phyloP scores from a whole-genome alignment of 1,284 basidiomycete genomes.

The Tetrapyrgos nigripes region DNA sequence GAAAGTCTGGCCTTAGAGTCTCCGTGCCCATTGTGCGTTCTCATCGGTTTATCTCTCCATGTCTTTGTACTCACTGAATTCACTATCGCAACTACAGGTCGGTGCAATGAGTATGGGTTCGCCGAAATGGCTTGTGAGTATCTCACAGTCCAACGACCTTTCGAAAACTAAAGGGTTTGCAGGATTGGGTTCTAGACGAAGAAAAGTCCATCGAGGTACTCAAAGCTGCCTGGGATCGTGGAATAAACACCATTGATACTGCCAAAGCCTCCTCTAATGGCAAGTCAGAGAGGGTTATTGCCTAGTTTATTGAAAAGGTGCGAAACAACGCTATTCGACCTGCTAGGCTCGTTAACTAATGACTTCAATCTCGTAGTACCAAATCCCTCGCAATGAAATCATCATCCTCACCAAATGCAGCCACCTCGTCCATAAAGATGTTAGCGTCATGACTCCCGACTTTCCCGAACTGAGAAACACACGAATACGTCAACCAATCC shows the following conservation, averaged over 20 bases:
- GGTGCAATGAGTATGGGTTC: slow-evolving; percentile 48
- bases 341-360: too few relatives aligned
- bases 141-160: not conserved
- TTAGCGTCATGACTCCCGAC: not conserved
- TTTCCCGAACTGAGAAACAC: slow-evolving; percentile 19
- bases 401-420: slow-evolving; percentile 50
- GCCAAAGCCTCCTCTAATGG: slow-evolving; percentile 20
- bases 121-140: slow-evolving; percentile 32
- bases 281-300: slow-evolving; percentile 22
- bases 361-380: slow-evolving; percentile 35
- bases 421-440: slow-evolving; percentile 20
- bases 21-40: slow-evolving; percentile 10
- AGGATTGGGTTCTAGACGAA: slow-evolving; percentile 13
- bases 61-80: not conserved
- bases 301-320: slow-evolving; percentile 24
- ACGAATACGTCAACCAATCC: slow-evolving; percentile 48
- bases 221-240: slow-evolving; percentile 17
- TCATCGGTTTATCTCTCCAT: not conserved
- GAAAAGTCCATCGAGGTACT: slow-evolving; percentile 11
- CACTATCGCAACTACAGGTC: slow-evolving; percentile 28
- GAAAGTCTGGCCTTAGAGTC: slow-evolving; percentile 7
- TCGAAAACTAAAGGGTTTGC: not conserved
- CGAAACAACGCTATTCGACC: not conserved
- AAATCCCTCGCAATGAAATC: slow-evolving; percentile 60
- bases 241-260: slow-evolving; percentile 21